Conservation (phyloP, 179 eudicot genomes). For the Dionaea muscipula region DNA sequence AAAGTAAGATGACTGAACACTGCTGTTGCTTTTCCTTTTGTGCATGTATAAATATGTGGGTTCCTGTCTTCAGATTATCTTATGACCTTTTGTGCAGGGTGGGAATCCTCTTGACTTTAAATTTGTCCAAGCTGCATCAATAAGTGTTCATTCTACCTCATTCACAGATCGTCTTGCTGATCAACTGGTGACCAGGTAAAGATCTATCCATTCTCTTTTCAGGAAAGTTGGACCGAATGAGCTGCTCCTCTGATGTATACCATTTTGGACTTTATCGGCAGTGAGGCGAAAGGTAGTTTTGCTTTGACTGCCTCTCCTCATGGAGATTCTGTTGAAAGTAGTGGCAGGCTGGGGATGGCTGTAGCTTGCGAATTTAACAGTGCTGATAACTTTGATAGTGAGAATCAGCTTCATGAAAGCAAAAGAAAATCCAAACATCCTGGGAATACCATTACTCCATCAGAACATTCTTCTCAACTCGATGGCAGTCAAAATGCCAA, state of each 20-base stretch:
- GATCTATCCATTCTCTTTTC: conserved; percentile 1
- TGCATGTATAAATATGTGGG: conserved; percentile 5
- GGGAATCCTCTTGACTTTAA: conserved; percentile 90
- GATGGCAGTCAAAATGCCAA: conserved; percentile 41
- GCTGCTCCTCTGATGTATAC: not conserved
- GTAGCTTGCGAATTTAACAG: conserved; percentile 60
- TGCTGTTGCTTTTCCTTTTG: conserved; percentile 5
- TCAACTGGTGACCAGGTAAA: conserved; percentile 59
- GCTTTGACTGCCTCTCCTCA: conserved; percentile 73
- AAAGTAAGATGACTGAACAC: conserved; percentile 41
- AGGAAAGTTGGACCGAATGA: not conserved
- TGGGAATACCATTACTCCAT: conserved; percentile 31
- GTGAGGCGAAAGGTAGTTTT: conserved; percentile 97
- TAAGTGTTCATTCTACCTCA: conserved; percentile 87
- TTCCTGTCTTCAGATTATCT: not conserved
- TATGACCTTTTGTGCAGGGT: conserved; percentile 41
- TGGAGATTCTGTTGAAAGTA: conserved; percentile 96
- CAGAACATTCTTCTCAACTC: conserved; percentile 48
- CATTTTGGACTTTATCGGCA: conserved; percentile 15
- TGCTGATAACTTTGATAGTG: conserved; percentile 97
- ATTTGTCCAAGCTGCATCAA: conserved; percentile 52
- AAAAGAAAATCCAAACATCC: conserved; percentile 31
- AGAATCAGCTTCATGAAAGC: conserved; percentile 42
- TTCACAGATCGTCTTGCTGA: conserved; percentile 60
- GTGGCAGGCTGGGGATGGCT: conserved; percentile 61